phyloP scores from a whole-genome alignment of 228 moss, liverwort and hornwort genomes.

The Sphagnum fallax region DNA sequence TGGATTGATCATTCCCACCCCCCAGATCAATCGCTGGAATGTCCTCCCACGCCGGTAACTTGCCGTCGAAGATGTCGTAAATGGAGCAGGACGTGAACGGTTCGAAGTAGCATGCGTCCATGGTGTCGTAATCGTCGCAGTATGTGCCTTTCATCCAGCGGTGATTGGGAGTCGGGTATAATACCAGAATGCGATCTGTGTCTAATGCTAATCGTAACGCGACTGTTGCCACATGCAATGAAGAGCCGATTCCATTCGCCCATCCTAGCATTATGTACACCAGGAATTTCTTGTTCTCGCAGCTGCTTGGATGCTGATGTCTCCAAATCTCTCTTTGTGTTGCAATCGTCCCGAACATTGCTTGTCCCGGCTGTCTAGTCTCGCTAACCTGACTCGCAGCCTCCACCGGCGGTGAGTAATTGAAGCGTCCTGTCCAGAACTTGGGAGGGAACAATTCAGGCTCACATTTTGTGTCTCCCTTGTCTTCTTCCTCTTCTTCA shows the following conservation, averaged over 20 bases:
- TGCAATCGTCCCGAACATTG: conserved; percentile 23
- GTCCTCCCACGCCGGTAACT: conserved; percentile 3
- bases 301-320: conserved; percentile 28
- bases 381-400: no score
- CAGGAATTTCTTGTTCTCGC: conserved; percentile 13
- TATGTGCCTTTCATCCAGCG: conserved; percentile 23
- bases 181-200: conserved; percentile 22
- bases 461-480: no score
- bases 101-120: conserved; percentile 36
- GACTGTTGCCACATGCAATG: conserved; percentile 21
- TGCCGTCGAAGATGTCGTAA: conserved; percentile 18
- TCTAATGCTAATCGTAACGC: conserved; percentile 24
- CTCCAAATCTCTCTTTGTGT: conserved; percentile 21
- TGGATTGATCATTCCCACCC: conserved; percentile 1
- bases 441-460: no score
- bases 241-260: conserved; percentile 27
- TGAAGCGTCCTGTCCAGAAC: no score
- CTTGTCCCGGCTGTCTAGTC: not conserved
- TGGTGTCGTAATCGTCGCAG: conserved; percentile 10
- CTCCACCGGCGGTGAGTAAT: no score
- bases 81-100: conserved; percentile 27
- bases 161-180: conserved; percentile 16
- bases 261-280: conserved; percentile 17
- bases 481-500: no score
- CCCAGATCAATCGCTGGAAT: conserved; percentile 7